phyloP scores from a whole-genome alignment of 306 rosid species.

The Senna siamea region DNA sequence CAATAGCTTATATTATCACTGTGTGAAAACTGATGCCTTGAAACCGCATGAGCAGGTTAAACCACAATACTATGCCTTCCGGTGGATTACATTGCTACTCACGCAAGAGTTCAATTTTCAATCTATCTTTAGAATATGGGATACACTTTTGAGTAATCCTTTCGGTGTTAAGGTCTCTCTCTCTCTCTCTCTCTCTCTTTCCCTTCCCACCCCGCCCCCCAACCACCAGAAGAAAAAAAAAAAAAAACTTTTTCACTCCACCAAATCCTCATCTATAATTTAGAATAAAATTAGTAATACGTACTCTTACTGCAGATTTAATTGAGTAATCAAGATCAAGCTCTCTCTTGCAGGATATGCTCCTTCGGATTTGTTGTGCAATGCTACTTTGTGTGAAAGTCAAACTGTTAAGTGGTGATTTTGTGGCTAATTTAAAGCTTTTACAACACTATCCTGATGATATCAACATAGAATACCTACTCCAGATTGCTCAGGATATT shows the following conservation, averaged over 20 bases:
- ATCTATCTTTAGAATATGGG: constrained; percentile 80
- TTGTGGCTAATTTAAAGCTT: constrained; percentile 69
- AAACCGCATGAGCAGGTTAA: constrained; percentile 55
- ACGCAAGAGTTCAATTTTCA: constrained; percentile 79
- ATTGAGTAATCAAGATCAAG: constrained; percentile 9
- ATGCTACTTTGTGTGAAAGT: constrained; percentile 76
- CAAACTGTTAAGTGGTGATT: constrained; percentile 70
- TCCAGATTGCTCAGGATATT: constrained; percentile 72
- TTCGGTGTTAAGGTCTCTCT: constrained; percentile 75
- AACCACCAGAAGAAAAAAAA: background rate
- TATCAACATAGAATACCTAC: constrained; percentile 66
- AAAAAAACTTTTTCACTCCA: constrained; percentile 14
- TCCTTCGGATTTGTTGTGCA: constrained; percentile 78
- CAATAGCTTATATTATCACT: constrained; percentile 24
- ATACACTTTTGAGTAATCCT: constrained; percentile 72
- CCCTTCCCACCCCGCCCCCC: too few relatives aligned
- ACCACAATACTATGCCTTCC: constrained; percentile 79
- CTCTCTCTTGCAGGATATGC: constrained; percentile 68
- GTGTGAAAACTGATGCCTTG: constrained; percentile 28
- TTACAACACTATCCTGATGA: constrained; percentile 78
- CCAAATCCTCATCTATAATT: constrained; percentile 6
- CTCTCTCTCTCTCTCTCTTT: constrained; percentile 22
- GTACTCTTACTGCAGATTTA: constrained; percentile 2
- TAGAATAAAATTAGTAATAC: constrained; percentile 3
- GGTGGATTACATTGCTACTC: constrained; percentile 84